Evolutionary conservation across 1,139 yeast species (phyloP).

Genomic region (Citeromyces hawaiiensis): DNA sequence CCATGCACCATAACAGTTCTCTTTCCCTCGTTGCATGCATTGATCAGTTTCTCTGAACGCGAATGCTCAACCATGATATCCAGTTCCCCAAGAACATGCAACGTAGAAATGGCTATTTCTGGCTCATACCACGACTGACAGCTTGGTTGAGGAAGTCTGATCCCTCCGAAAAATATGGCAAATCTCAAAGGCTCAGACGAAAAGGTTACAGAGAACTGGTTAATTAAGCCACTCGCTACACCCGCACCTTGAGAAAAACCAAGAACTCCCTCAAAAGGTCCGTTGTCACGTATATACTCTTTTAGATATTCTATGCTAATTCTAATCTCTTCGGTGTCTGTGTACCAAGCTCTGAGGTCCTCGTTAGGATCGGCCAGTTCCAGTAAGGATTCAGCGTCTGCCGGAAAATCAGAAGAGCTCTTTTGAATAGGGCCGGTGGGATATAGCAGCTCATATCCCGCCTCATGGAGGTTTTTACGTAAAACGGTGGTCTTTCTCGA

Average conservation of each 20-base stretch:
- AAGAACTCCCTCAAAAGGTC: conserved; percentile 80
- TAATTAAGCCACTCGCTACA: conserved; percentile 45
- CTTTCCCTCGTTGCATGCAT: conserved; percentile 33
- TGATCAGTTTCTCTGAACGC: conserved; percentile 43
- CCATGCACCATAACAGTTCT: conserved; percentile 48
- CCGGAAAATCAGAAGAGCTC: conserved; percentile 57
- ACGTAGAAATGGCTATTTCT: conserved; percentile 35
- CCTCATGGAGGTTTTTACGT: conserved; percentile 54
- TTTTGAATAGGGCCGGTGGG: conserved; percentile 64
- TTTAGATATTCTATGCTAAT: conserved; percentile 38
- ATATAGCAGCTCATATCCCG: conserved; percentile 59
- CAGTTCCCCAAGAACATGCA: conserved; percentile 76
- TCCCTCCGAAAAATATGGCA: conserved; percentile 69
- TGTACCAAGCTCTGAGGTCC: conserved; percentile 43
- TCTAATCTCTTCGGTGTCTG: conserved; percentile 23
- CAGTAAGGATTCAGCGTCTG: conserved; percentile 24
- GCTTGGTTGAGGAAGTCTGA: conserved; percentile 40
- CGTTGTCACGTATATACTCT: conserved; percentile 45
- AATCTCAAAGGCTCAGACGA: conserved; percentile 35
- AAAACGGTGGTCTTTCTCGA: conserved; percentile 73
- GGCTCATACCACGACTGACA: conserved; percentile 36
- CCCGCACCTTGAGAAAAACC: conserved; percentile 97
- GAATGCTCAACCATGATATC: conserved; percentile 84
- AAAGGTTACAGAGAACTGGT: conserved; percentile 19
- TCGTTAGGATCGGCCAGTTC: conserved; percentile 27